Evolutionary conservation across 345 rosid genomes (phyloP).

Genomic region (Eucalyptus cloeziana): DNA sequence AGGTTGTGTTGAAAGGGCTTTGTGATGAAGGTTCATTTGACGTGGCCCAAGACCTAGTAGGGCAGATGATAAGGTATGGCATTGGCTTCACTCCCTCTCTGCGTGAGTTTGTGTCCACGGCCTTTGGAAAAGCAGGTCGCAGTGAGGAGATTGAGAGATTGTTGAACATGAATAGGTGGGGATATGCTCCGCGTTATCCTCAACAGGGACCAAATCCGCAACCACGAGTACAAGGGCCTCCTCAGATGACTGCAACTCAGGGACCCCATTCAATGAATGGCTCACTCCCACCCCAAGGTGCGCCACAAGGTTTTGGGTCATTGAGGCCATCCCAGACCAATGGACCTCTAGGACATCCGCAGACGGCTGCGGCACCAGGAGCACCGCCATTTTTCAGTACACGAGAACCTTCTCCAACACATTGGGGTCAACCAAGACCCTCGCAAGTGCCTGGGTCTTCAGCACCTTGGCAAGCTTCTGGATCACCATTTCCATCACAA

Average conservation of each 20-base stretch:
- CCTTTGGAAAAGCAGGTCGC: constrained; percentile 46
- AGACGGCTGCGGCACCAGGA: neutral
- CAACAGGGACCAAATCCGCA: constrained; percentile 3
- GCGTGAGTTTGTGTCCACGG: constrained; percentile 29
- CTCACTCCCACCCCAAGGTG: neutral
- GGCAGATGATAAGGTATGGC: constrained; percentile 54
- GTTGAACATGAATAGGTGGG: constrained; percentile 41
- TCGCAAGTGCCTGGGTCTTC: neutral
- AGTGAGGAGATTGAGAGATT: constrained; percentile 54
- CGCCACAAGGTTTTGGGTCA: neutral
- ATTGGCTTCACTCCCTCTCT: constrained; percentile 59
- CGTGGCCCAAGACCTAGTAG: constrained; percentile 32
- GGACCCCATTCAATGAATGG: neutral
- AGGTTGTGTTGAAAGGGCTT: constrained; percentile 76
- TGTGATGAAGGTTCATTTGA: constrained; percentile 61
- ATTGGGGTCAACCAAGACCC: neutral
- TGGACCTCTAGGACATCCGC: neutral
- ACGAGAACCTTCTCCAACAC: neutral
- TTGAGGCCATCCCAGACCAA: neutral
- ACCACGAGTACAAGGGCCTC: neutral
- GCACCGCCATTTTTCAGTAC: neutral
- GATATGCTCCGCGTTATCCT: neutral
- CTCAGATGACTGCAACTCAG: neutral
- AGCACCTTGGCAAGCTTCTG: neutral
- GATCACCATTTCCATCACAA: neutral